Percentiles rank a stretch among this genome's conserved stretches.
Evolutionary conservation across 495 filamentous ascomycete genomes (phyloP).

Genomic region (Tirmania nivea): DNA sequence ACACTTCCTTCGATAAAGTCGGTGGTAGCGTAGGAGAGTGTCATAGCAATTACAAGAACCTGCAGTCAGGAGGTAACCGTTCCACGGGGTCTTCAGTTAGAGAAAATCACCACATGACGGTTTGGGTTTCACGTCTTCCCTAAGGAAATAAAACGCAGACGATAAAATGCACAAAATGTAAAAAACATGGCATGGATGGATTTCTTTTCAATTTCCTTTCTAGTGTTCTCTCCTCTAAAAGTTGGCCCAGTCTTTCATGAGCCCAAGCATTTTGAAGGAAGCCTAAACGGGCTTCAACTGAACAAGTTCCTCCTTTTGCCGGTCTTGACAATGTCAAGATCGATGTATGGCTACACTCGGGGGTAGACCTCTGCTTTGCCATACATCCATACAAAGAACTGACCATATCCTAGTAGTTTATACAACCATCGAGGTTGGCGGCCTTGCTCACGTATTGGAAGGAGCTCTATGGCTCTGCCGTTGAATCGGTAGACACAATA

Average conservation of each 20-base stretch:
- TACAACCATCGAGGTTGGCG: too few species aligned
- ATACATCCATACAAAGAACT: not conserved
- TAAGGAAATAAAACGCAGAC: not conserved
- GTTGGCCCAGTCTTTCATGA: not conserved
- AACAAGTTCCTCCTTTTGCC: too few species aligned
- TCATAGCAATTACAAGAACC: conserved; percentile 58
- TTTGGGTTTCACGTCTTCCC: conserved; percentile 4
- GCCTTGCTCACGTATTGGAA: too few species aligned
- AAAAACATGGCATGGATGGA: not conserved
- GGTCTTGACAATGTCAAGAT: not conserved
- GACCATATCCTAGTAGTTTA: too few species aligned
- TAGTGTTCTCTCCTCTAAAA: conserved; percentile 2
- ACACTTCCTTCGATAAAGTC: conserved; percentile 61
- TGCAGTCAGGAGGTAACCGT: conserved; percentile 14
- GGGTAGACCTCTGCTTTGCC: conserved; percentile 11
- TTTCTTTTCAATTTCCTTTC: conserved; percentile 2
- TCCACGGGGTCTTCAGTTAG: not conserved
- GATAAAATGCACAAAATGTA: not conserved
- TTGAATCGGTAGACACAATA: too few species aligned
- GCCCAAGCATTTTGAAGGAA: not conserved
- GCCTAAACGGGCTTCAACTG: too few species aligned
- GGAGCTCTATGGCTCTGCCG: too few species aligned
- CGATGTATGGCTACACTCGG: conserved; percentile 10
- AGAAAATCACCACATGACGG: not conserved
- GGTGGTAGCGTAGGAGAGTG: conserved; percentile 47